Evolutionary conservation across 2,329 filamentous ascomycete genomes (phyloP), one percentile per base, ranked within the genome.

Genomic region (Bipolaris cookei): DNA sequence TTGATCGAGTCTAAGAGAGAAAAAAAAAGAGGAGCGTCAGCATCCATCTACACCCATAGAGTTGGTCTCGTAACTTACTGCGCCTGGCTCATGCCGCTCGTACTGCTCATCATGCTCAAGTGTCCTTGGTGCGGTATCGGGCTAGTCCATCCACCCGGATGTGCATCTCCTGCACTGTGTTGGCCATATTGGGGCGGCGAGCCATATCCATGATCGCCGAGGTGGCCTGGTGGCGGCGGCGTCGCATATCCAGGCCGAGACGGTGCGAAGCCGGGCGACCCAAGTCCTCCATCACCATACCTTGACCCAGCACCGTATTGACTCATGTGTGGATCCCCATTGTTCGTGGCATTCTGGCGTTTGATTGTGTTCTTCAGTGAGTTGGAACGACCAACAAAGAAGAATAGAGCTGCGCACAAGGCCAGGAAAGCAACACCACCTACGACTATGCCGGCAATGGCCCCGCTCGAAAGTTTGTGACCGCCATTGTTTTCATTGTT

Each of bases 381-480:
- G 54, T 70, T 74, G 18, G 64, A 70, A 30, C 79, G 78, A 2
- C 82, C 86, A 81, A 89, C 88, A 39, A 83, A 80, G 86, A 88
- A 92, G 65, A 88, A 81, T 3, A 88, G 78, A 0, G 87, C 76
- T 2, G 84, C 88, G 47, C 86, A 75, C 41, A 82, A 79, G 7
- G 86, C 78, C 4, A 93, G 80, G 39, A 91, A 73, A 21, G 88
- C 76, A 4, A 87, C 78, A 0, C 83, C 88, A 41, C 87, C 88
- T 41, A 87, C 80, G 78, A 85, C 90, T 75, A 90, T 80, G 6
- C 79, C 79, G 0, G 74, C 77, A 38, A 81, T 81, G 1, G 74
- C 77, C 11, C 78, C 78, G 23, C 68, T 67, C 1, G 74, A 74
- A 3, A 81, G 70, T 6, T 56, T 59, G 46, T 63, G 58, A 2